A percentile compares a stretch with the other conserved stretches of the same genome.
phyloP scores from a whole-genome alignment of 2,329 filamentous ascomycete genomes.

The Albifimbria verrucaria region DNA sequence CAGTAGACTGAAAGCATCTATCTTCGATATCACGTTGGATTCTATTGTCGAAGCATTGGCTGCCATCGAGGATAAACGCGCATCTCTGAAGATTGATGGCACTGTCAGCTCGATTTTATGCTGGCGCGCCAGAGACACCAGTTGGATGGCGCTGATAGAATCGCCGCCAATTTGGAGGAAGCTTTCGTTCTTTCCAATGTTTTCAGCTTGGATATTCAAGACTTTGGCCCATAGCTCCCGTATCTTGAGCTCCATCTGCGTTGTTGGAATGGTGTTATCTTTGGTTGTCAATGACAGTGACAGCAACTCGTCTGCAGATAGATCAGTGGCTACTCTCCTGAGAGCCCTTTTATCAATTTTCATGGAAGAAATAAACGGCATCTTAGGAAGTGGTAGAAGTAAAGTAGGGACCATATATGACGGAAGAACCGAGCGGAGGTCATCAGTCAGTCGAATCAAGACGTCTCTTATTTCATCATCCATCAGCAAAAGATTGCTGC shows the following conservation, averaged over 20 bases:
- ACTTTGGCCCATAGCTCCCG: conserved; percentile 8
- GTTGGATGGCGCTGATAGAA: conserved; percentile 20
- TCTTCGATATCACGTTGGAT: too few relatives aligned
- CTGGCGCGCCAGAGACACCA: conserved; percentile 7
- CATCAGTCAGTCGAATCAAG: too few relatives aligned
- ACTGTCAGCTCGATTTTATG: conserved; percentile 5
- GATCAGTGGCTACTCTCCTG: neutral
- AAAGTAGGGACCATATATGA: conserved; percentile 20
- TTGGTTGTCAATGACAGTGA: neutral
- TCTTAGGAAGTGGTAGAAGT: neutral
- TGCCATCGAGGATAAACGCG: conserved; percentile 1
- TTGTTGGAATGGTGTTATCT: neutral
- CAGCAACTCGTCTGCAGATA: conserved; percentile 7
- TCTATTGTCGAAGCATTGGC: too few relatives aligned
- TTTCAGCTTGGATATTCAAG: neutral
- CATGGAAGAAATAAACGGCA: conserved; percentile 14
- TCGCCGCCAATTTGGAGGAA: conserved; percentile 25
- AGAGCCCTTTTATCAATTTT: conserved; percentile 13
- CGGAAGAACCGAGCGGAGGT: too few relatives aligned
- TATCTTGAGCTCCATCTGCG: neutral
- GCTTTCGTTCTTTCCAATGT: conserved; percentile 25
- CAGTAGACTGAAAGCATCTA: too few relatives aligned
- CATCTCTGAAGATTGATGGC: conserved; percentile 13
- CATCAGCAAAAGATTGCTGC: neutral
- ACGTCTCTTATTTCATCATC: conserved; percentile 10